phyloP scores from a whole-genome alignment of 306 rosid species.

The Prunus dulcis region DNA sequence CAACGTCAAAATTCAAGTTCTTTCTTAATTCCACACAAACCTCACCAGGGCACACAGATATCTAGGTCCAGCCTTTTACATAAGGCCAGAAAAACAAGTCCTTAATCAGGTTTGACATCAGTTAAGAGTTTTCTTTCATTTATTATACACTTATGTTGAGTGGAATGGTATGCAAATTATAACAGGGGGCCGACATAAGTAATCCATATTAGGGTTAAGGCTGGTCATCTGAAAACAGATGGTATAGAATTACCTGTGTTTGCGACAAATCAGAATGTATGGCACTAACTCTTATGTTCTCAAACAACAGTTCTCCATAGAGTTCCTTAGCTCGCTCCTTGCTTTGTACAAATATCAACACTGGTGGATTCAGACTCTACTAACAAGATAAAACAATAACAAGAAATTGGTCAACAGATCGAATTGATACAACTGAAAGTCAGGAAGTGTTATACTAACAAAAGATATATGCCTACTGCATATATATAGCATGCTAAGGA shows the following conservation, averaged over 20 bases:
- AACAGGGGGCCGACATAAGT: background rate
- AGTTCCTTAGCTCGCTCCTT: slow-evolving; percentile 97
- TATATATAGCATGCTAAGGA: background rate
- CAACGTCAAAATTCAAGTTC: background rate
- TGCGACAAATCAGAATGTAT: slow-evolving; percentile 89
- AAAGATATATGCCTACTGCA: slow-evolving; percentile 5
- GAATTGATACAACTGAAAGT: slow-evolving; percentile 16
- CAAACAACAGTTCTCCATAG: slow-evolving; percentile 65
- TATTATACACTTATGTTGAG: background rate
- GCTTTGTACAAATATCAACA: slow-evolving; percentile 87
- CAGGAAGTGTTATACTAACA: background rate
- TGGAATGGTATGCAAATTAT: background rate
- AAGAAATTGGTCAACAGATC: slow-evolving; percentile 22
- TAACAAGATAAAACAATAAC: slow-evolving; percentile 18
- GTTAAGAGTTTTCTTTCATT: slow-evolving; percentile 4
- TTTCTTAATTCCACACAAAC: background rate
- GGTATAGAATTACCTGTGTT: slow-evolving; percentile 52
- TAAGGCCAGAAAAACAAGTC: background rate
- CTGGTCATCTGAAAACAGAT: slow-evolving; percentile 1
- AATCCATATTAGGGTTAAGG: background rate
- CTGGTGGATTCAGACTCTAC: slow-evolving; percentile 88
- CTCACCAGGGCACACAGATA: background rate
- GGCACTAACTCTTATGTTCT: slow-evolving; percentile 71
- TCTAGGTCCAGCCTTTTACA: background rate
- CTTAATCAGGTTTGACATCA: slow-evolving; percentile 2